Evolutionary conservation across 805 yeast species (phyloP), one percentile per base, ranked within the genome.

Genomic region (Schwanniomyces vanrijiae): DNA sequence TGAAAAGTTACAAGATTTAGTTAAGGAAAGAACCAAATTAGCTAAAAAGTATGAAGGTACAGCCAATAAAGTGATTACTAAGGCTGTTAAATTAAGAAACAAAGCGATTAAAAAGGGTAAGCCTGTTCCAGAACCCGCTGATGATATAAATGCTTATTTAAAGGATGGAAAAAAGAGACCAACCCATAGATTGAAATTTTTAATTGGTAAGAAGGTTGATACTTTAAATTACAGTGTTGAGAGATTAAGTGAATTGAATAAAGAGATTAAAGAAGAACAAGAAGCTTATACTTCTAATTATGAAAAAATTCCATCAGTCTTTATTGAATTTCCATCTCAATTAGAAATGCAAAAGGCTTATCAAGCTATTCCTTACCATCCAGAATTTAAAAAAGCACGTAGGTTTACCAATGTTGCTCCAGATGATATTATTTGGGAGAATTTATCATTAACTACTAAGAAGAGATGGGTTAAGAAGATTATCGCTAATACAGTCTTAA

Each of bases 321-420:
- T 90, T 58, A 65, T 90, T 47, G 90, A 88, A 60, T 92, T 94
- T 66, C 78, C 86, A 43, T 76, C 88, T 50, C 97, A 90, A 66
- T 77, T 86, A 50, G 96, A 91, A 62, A 86, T 94, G 46, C 97
- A 91, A 68, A 77, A 83, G 55, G 96, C 96, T 41, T 87, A 77
- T 66, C 98, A 92, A 70, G 84, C 89, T n/a, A 68, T 86, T 53
- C 84, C 86, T 29, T 79, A 77, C 54, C 77, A 76, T 60, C 61
- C 71, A 60, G 60, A 77, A 69, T 71, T 74, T 51, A 76, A 67
- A 58, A 62, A 54, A 53, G 78, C 62, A 61, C 76, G 78, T 50
- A 69, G 81, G 48, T 68, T 71, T 55, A 81, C 82, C 44, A 90
- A 90, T 25, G 71, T 83, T 42, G 72, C 86, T 9, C 97, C 98